Conservation (phyloP, 23 red algal genomes). For the Gracilaria gracilis region DNA sequence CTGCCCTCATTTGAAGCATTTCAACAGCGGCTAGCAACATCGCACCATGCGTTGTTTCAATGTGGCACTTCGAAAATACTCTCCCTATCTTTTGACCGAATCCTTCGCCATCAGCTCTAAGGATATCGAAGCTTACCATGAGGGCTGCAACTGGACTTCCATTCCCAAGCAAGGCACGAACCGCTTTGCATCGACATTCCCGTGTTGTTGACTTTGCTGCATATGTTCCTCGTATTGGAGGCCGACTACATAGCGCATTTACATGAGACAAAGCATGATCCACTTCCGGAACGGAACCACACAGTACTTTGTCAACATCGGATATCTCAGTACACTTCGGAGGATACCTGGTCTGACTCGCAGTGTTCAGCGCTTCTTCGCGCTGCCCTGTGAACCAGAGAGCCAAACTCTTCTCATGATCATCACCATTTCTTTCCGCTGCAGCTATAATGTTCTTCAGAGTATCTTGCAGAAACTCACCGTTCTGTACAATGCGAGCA, state of each 20-base stretch:
- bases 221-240: conserved; percentile 45
- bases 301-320: conserved; percentile 15
- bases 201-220: neutral
- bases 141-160: conserved; percentile 61
- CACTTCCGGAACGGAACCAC: conserved; percentile 38
- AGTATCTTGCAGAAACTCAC: conserved; percentile 28
- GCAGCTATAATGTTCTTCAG: conserved; percentile 36
- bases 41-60: conserved; percentile 34
- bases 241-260: conserved; percentile 45
- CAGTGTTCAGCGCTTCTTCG: conserved; percentile 41
- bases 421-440: conserved; percentile 12
- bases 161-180: conserved; percentile 44
- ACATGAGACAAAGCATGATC: conserved; percentile 56
- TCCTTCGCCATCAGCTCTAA: conserved; percentile 15
- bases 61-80: conserved; percentile 24
- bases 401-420: conserved; percentile 69
- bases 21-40: conserved; percentile 47
- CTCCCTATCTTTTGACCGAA: neutral
- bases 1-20: conserved; percentile 25
- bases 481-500: conserved; percentile 46
- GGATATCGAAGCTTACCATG: conserved; percentile 30
- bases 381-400: conserved; percentile 71
- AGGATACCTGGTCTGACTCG: conserved; percentile 41
- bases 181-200: conserved; percentile 50
- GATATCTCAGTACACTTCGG: neutral